A percentile compares a stretch with the other conserved stretches of the same genome.
Conservation (phyloP, 495 filamentous ascomycete genomes). For the Cladorrhinum samala region DNA sequence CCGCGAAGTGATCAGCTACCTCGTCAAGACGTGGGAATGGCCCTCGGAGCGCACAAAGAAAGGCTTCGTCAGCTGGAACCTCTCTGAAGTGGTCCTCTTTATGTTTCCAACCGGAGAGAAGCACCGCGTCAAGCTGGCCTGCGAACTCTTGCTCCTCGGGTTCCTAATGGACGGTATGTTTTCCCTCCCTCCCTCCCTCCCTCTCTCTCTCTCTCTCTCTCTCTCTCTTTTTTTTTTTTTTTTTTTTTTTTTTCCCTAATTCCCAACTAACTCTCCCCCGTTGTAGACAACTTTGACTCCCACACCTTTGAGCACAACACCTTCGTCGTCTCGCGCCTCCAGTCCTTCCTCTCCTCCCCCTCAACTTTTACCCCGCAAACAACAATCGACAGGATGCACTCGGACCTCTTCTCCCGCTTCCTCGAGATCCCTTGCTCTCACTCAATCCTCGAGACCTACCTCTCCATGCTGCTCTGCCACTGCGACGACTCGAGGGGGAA, state of each 20-base stretch:
- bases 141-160: conserved; percentile 17
- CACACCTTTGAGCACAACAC: conserved; percentile 7
- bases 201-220: not conserved
- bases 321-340: conserved; percentile 9
- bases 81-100: conserved; percentile 19
- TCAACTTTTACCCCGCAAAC: conserved; percentile 3
- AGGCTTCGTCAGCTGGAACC: conserved; percentile 18
- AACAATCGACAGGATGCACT: conserved; percentile 16
- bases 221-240: too few species aligned
- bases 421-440: not conserved
- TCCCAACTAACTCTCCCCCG: not conserved
- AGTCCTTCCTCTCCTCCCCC: conserved; percentile 8
- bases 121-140: conserved; percentile 17
- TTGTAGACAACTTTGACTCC: conserved; percentile 16
- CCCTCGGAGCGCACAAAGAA: conserved; percentile 13
- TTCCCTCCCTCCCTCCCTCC: not conserved
- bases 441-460: conserved; percentile 11
- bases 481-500: conserved; percentile 4
- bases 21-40: conserved; percentile 20
- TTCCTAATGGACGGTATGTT: conserved; percentile 23
- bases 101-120: conserved; percentile 20
- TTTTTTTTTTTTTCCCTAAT: too few species aligned
- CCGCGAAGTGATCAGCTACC: conserved; percentile 17
- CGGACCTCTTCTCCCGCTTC: conserved; percentile 9
- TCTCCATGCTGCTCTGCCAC: conserved; percentile 14